phyloP scores from a whole-genome alignment of 1,284 basidiomycete species.

The Uromyces viciae-fabae region DNA sequence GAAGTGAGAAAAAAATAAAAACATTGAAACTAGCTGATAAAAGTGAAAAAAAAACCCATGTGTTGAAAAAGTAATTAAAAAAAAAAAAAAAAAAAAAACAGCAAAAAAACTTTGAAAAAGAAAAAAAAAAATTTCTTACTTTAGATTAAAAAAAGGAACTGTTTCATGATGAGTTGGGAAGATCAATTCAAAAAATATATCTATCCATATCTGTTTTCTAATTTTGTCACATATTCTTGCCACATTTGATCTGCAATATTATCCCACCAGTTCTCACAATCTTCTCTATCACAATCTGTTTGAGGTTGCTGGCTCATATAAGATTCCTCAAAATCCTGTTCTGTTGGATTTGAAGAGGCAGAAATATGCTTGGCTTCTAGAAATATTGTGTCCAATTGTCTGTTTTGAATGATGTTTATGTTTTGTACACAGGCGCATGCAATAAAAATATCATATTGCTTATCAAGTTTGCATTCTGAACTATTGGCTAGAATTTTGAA shows the following conservation, averaged over 20 bases:
- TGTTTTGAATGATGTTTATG: not conserved
- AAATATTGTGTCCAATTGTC: not conserved
- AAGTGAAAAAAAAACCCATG: not conserved
- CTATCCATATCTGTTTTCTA: not conserved
- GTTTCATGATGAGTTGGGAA: too few species aligned
- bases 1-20: not conserved
- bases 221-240: not conserved
- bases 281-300: not conserved
- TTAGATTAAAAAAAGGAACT: not conserved
- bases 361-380: not conserved
- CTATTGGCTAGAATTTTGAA: not conserved
- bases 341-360: not conserved
- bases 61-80: not conserved
- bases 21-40: not conserved
- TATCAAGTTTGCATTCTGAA: not conserved
- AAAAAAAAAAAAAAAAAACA: not conserved
- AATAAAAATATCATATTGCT: constrained; percentile 7
- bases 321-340: not conserved
- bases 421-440: not conserved
- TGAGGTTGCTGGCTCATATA: not conserved
- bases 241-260: not conserved
- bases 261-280: not conserved
- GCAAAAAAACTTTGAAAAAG: not conserved
- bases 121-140: not conserved
- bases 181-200: not conserved